phyloP scores from a whole-genome alignment of 352 stramenopile genomes.

The Pythium folliculosum region DNA sequence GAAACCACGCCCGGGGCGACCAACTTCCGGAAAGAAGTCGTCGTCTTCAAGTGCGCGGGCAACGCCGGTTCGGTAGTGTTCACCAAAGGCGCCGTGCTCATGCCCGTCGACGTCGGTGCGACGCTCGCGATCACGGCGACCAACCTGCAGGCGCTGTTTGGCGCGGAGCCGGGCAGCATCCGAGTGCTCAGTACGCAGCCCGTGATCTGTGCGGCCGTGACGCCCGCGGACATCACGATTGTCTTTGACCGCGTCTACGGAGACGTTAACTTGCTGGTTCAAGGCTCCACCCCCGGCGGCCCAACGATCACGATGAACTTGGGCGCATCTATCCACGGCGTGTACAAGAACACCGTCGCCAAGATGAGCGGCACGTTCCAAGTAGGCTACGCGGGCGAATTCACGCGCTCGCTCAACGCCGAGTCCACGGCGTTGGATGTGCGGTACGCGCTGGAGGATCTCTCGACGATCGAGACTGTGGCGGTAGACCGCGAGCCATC shows the following conservation, averaged over 20 bases:
- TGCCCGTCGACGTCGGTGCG: slow-evolving; percentile 31
- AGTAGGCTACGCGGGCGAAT: slow-evolving; percentile 61
- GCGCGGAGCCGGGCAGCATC: slow-evolving; percentile 58
- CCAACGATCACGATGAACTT: slow-evolving; percentile 32
- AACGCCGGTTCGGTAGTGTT: slow-evolving; percentile 41
- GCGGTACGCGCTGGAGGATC: slow-evolving; percentile 65
- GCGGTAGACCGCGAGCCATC: slow-evolving; percentile 50
- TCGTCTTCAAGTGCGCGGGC: slow-evolving; percentile 56
- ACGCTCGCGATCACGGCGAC: slow-evolving; percentile 38
- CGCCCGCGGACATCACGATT: slow-evolving; percentile 44
- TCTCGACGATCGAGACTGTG: slow-evolving; percentile 56
- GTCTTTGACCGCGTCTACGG: slow-evolving; percentile 68
- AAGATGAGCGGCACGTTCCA: slow-evolving; percentile 84
- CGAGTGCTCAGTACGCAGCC: slow-evolving; percentile 49
- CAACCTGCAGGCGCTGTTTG: slow-evolving; percentile 50
- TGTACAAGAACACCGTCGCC: slow-evolving; percentile 50
- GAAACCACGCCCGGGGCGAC: slow-evolving; percentile 39
- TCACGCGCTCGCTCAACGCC: slow-evolving; percentile 64
- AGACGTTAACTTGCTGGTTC: slow-evolving; percentile 37
- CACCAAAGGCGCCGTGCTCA: slow-evolving; percentile 10
- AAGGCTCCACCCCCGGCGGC: slow-evolving; percentile 5
- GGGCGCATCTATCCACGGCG: slow-evolving; percentile 48
- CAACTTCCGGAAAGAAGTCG: slow-evolving; percentile 68
- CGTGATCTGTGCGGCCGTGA: slow-evolving; percentile 39
- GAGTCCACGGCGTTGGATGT: slow-evolving; percentile 68